phyloP scores from a whole-genome alignment of 345 rosid species.

The Lepidium africanum region DNA sequence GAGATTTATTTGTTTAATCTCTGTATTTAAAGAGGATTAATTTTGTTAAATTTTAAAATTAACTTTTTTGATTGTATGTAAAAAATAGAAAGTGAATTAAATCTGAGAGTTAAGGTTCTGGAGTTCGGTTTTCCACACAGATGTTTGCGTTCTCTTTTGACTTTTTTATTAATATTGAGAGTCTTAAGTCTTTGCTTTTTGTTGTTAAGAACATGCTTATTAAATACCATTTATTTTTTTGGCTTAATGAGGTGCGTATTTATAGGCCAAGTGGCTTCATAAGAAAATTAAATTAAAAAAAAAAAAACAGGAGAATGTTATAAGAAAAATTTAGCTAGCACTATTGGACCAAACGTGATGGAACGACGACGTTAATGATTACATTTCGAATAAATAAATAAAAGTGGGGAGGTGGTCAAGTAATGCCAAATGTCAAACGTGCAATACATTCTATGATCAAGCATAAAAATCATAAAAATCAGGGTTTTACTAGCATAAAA shows the following conservation, averaged over 20 bases:
- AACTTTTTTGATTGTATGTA: background rate
- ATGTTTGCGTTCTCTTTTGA: conserved; percentile 25
- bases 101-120: conserved; percentile 13
- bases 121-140: conserved; percentile 19
- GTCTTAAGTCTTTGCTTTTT: conserved; percentile 6
- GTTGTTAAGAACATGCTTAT: background rate
- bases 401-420: background rate
- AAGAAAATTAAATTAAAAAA: background rate
- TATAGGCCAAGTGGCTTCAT: background rate
- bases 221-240: background rate
- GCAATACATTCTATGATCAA: background rate
- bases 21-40: background rate
- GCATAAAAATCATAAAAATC: too few species aligned
- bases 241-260: too few species aligned
- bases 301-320: background rate
- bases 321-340: background rate
- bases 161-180: conserved; percentile 10
- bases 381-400: background rate
- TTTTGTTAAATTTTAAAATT: background rate
- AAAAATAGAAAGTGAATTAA: background rate
- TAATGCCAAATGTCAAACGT: background rate
- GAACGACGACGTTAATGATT: background rate
- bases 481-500: too few species aligned
- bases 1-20: conserved; percentile 1
- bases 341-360: background rate